Base-by-base conservation (phyloP, 495 filamentous ascomycete species). In the Aspergillus sparsus region DNA sequence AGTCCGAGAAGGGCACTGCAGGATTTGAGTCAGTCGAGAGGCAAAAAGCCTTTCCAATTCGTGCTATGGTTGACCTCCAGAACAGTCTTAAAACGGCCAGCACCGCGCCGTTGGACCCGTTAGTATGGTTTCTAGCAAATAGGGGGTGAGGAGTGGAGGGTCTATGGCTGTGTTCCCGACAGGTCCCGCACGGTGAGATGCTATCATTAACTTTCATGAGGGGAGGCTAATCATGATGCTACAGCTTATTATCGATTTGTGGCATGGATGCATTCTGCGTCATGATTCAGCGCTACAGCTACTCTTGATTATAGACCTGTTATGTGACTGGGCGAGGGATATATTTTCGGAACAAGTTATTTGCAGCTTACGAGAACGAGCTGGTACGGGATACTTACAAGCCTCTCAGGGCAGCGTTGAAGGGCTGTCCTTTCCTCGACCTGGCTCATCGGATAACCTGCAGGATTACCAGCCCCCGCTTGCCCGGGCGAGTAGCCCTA, bases 11-110 rank as follows among this genome's bases (percentile, higher is more conserved):
- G 35, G 35, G 53, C n/a, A 35, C 41, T 6, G 15, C 53, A 8
- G 57, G 47, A 15, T 67, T 63, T 33, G 57, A 58, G 21, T 32
- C 60, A 8, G 61, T 67, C 4, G 52, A 64, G 52, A 56, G 53
- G 2, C 64, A 67, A 27, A 57, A 56, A 6, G 50, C 55, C 16
- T 58, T 67, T 27, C 61, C 64, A 7, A 61, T 67, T 11, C 37
- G 55, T 9, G 42, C 55, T 11, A 45, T 51, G 49, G 1, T 64
- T 12, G 18, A 36, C 34, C 49, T 64, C 6, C 63, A 62, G 36
- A 16, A 61, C 7, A 37, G 52, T 13, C 53, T 67, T 6, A 15
- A 57, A 44, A 36, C 52, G 6, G 13, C 39, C 35, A 18, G 35
- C 34, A 42, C 11, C 12, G 34, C 18, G 15, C 52, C 33, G 32